These are phyloP conservation scores for Fusarium sarcochroum DNA, from an alignment of 2,329 filamentous ascomycete species.

Conservation along the genomic window DNA sequence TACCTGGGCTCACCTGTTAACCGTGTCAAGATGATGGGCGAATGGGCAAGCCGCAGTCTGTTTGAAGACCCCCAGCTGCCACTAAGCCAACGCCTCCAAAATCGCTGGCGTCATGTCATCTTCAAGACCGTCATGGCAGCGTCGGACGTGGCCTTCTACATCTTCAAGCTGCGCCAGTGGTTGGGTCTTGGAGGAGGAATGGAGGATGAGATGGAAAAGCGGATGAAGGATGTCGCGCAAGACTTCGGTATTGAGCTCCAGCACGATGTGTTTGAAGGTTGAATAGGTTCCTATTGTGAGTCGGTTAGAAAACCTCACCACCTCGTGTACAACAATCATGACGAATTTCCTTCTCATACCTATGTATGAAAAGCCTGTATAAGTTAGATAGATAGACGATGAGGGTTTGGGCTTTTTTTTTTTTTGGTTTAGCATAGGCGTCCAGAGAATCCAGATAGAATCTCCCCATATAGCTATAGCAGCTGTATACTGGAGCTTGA, in stretches of 20 bases:
- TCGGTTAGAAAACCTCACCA: not conserved
- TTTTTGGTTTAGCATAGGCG: slow-evolving; percentile 5
- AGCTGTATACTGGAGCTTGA: not conserved
- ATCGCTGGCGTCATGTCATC: slow-evolving; percentile 83
- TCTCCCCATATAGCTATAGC: not conserved
- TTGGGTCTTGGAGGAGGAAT: slow-evolving; percentile 85
- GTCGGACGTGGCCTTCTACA: slow-evolving; percentile 87
- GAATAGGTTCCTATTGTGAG: slow-evolving; percentile 11
- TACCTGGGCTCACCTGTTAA: slow-evolving; percentile 92
- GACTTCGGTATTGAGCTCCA: slow-evolving; percentile 94
- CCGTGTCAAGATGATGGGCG: slow-evolving; percentile 91
- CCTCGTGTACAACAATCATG: slow-evolving; percentile 23
- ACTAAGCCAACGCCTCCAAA: slow-evolving; percentile 72
- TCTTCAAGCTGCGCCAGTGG: slow-evolving; percentile 81
- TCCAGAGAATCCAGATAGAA: slow-evolving; percentile 14
- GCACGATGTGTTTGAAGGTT: slow-evolving; percentile 90
- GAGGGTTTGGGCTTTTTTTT: slow-evolving; percentile 12
- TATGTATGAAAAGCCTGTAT: slow-evolving; percentile 23
- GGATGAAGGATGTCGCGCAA: slow-evolving; percentile 89
- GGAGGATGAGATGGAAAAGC: slow-evolving; percentile 92
- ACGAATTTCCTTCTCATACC: slow-evolving; percentile 10
- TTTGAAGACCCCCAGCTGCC: slow-evolving; percentile 79
- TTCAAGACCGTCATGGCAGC: slow-evolving; percentile 83
- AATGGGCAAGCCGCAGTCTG: slow-evolving; percentile 89
- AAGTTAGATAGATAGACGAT: slow-evolving; percentile 33